Conservation (phyloP, 2,329 filamentous ascomycete species). For the Claviceps purpurea region DNA sequence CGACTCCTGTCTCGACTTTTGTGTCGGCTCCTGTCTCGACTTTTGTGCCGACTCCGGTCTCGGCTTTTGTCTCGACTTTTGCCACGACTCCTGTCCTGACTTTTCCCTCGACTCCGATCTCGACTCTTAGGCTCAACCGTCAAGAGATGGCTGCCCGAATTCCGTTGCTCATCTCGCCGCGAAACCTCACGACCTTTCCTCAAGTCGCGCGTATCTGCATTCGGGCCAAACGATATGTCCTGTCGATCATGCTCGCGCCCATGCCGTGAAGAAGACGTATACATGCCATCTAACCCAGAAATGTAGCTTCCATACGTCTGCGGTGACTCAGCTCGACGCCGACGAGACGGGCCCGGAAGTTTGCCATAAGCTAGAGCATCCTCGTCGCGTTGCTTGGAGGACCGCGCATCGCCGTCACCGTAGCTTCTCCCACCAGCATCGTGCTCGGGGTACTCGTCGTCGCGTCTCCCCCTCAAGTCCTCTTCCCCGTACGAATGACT, state of each 20-base stretch:
- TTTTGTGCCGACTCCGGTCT: too few species aligned
- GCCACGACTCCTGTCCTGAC: too few species aligned
- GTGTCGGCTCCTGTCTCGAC: too few species aligned
- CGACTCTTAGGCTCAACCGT: slow-evolving; percentile 25
- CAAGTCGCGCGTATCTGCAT: slow-evolving; percentile 10
- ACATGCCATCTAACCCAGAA: slow-evolving; percentile 8
- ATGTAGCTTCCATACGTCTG: slow-evolving; percentile 17
- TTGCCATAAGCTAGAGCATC: slow-evolving; percentile 40
- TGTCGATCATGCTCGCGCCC: slow-evolving; percentile 6
- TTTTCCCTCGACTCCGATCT: too few species aligned
- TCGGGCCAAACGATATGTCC: slow-evolving; percentile 4
- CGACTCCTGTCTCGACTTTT: too few species aligned
- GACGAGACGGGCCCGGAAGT: slow-evolving; percentile 13
- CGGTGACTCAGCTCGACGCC: slow-evolving; percentile 10
- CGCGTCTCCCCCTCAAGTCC: background rate
- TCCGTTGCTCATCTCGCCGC: slow-evolving; percentile 22
- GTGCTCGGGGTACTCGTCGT: slow-evolving; percentile 7
- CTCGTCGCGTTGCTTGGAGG: slow-evolving; percentile 18
- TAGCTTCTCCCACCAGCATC: slow-evolving; percentile 15
- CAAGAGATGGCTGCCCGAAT: slow-evolving; percentile 25
- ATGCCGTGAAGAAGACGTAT: slow-evolving; percentile 13
- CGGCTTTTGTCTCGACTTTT: too few species aligned
- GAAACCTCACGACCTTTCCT: slow-evolving; percentile 11
- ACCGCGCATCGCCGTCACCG: slow-evolving; percentile 2
- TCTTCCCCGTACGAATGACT: too few species aligned